phyloP scores from a whole-genome alignment of 2,329 filamentous ascomycete genomes.

The Clarireedia sp. region DNA sequence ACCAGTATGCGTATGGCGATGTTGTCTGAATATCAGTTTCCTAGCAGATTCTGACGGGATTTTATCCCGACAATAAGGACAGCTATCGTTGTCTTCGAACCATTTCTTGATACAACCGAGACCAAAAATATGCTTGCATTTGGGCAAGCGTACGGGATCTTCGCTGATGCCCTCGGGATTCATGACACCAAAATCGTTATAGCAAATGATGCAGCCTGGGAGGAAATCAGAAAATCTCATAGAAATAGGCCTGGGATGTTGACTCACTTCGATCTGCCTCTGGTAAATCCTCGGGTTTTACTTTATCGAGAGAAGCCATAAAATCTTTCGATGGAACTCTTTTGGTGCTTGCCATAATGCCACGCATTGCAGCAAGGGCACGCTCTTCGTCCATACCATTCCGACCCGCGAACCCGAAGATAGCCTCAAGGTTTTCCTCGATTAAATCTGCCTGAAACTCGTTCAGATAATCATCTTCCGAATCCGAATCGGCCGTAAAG shows the following conservation, averaged over 20 bases:
- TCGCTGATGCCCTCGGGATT: constrained; percentile 53
- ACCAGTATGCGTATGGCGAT: neutral
- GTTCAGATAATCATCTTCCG: neutral
- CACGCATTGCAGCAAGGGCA: constrained; percentile 16
- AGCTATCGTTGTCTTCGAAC: constrained; percentile 54
- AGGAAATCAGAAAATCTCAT: constrained; percentile 10
- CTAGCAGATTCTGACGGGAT: constrained; percentile 40
- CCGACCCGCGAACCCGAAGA: neutral
- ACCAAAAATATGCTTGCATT: constrained; percentile 57
- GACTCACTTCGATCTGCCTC: constrained; percentile 26
- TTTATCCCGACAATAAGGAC: constrained; percentile 57
- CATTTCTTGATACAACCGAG: constrained; percentile 58
- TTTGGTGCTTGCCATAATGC: constrained; percentile 18
- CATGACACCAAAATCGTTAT: constrained; percentile 50
- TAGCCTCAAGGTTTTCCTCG: neutral
- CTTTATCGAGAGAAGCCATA: constrained; percentile 24
- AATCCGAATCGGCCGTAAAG: neutral
- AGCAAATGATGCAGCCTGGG: constrained; percentile 55
- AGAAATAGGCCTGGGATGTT: neutral
- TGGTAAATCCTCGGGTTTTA: constrained; percentile 23
- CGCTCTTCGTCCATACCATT: neutral
- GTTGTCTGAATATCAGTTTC: constrained; percentile 7
- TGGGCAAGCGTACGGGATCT: constrained; percentile 48
- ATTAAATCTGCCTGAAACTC: too few species aligned
- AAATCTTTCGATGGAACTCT: constrained; percentile 24